Percentiles rank a stretch among this genome's conserved stretches.
Evolutionary conservation across 176 grass and related monocot species (phyloP).

Genomic region (Aegilops bicornis): DNA sequence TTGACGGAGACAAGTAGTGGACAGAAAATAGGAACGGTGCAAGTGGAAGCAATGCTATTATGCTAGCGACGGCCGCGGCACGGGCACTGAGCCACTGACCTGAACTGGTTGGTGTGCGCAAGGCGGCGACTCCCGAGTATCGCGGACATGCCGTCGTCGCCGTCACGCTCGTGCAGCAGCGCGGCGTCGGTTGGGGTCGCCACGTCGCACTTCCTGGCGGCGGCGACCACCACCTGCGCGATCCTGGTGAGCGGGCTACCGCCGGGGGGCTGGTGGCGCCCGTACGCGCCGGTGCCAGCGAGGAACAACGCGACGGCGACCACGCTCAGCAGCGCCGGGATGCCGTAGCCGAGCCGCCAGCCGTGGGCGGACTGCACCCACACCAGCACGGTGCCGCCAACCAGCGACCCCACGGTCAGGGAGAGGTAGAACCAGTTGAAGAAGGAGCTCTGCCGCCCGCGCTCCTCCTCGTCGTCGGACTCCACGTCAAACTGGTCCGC

Average conservation of each 20-base stretch:
- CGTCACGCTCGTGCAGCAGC: constrained; percentile 29
- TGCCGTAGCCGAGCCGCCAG: constrained; percentile 44
- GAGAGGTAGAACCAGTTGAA: constrained; percentile 65
- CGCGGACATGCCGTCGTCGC: constrained; percentile 31
- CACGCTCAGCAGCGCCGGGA: constrained; percentile 33
- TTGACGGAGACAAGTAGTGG: too few relatives aligned
- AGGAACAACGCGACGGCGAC: constrained; percentile 27
- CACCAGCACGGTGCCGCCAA: constrained; percentile 48
- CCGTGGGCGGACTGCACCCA: constrained; percentile 47
- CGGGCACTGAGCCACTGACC: constrained; percentile 11
- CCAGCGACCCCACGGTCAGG: constrained; percentile 34
- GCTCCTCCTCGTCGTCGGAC: not conserved
- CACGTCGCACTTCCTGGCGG: constrained; percentile 21
- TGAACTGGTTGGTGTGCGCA: constrained; percentile 44
- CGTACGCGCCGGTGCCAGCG: constrained; percentile 13
- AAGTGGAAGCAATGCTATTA: too few relatives aligned
- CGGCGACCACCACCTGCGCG: constrained; percentile 44
- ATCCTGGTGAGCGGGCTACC: constrained; percentile 45
- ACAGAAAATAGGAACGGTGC: too few relatives aligned
- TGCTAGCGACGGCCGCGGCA: not conserved
- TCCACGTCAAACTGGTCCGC: constrained; percentile 46
- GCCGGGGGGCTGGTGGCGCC: constrained; percentile 20
- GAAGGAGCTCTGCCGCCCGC: constrained; percentile 45
- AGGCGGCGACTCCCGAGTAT: constrained; percentile 48
- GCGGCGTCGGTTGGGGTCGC: not conserved